Evolutionary conservation across 495 filamentous ascomycete genomes (phyloP).

Genomic region (Annulohypoxylon bovei): DNA sequence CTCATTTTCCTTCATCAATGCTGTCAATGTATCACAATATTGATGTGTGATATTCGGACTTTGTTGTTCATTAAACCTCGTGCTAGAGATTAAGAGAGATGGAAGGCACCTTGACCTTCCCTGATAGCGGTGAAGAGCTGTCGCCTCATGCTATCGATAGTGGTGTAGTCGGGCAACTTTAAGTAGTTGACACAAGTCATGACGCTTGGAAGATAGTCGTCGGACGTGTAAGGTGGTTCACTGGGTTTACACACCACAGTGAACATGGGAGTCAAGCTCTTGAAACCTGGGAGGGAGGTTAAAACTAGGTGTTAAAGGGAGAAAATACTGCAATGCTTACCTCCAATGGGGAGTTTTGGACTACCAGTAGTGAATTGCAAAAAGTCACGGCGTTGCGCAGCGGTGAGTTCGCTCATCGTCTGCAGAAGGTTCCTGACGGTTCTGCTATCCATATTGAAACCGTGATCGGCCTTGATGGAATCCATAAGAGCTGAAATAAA

Average conservation of each 20-base stretch:
- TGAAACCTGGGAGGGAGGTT: slow-evolving; percentile 76
- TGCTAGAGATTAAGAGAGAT: slow-evolving; percentile 74
- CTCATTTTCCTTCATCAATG: slow-evolving; percentile 37
- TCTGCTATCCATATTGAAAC: slow-evolving; percentile 98
- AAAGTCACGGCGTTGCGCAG: slow-evolving; percentile 87
- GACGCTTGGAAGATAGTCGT: slow-evolving; percentile 97
- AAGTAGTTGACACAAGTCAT: slow-evolving; percentile 99
- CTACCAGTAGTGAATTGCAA: slow-evolving; percentile 98
- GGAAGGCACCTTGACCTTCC: slow-evolving; percentile 99
- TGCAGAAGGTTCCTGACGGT: slow-evolving; percentile 94
- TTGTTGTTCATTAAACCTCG: background rate
- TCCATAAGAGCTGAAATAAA: slow-evolving; percentile 82
- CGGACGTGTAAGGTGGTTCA: slow-evolving; percentile 91
- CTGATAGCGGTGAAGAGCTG: slow-evolving; percentile 86
- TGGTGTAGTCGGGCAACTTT: slow-evolving; percentile 95
- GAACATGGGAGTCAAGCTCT: slow-evolving; percentile 95
- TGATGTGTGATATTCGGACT: slow-evolving; percentile 1
- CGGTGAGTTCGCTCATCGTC: slow-evolving; percentile 87
- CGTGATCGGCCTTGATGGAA: slow-evolving; percentile 99
- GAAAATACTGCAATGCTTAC: slow-evolving; percentile 61
- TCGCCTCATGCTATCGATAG: slow-evolving; percentile 75
- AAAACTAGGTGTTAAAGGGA: slow-evolving; percentile 11
- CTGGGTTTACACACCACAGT: slow-evolving; percentile 98
- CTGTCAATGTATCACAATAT: slow-evolving; percentile 25
- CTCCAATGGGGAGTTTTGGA: slow-evolving; percentile 97